phyloP scores from a whole-genome alignment of 2,329 filamentous ascomycete species.

The Xylariaceae sp. region DNA sequence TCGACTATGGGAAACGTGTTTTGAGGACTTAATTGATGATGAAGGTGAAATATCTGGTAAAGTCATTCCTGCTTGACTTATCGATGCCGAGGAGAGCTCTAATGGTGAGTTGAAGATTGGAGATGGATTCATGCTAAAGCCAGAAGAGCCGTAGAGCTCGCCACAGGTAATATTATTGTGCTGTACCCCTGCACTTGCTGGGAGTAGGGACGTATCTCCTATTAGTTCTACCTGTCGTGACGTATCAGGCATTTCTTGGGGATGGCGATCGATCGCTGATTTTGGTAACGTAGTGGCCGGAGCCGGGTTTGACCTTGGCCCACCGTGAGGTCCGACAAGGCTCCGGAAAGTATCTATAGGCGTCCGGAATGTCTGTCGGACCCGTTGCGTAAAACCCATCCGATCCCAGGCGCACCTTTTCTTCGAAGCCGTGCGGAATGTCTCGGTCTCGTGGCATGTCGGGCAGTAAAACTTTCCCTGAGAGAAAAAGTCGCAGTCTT shows the following conservation, averaged over 20 bases:
- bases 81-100: neutral
- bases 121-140: neutral
- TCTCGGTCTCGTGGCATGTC: constrained; percentile 8
- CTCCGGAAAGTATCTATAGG: constrained; percentile 2
- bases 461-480: constrained; percentile 22
- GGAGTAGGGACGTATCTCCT: neutral
- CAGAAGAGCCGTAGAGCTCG: neutral
- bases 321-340: neutral
- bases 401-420: constrained; percentile 24
- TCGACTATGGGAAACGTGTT: neutral
- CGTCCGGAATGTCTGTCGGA: constrained; percentile 6
- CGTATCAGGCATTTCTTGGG: too few relatives aligned
- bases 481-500: constrained; percentile 16
- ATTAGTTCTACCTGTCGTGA: neutral
- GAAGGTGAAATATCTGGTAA: neutral
- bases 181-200: too few relatives aligned
- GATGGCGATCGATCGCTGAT: too few relatives aligned
- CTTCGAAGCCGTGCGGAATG: constrained; percentile 12
- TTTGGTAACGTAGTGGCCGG: neutral
- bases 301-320: neutral
- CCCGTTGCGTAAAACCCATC: constrained; percentile 4
- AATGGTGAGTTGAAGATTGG: neutral
- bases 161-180: too few relatives aligned
- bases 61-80: neutral
- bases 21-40: neutral